Evolutionary conservation across 2,329 filamentous ascomycete genomes (phyloP).

Genomic region (Hortaea werneckii): DNA sequence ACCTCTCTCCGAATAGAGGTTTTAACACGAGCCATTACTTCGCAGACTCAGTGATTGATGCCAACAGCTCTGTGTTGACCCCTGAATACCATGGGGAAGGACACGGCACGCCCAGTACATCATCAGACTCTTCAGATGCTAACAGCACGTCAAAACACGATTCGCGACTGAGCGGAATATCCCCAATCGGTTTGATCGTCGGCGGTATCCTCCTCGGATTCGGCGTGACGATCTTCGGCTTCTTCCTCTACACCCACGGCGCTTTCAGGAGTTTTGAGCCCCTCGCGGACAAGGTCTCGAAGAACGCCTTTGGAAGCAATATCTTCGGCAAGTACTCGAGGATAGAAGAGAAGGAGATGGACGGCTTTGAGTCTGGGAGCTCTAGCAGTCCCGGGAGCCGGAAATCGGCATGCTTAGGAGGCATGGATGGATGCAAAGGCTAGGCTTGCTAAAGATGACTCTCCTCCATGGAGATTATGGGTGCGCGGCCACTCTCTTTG

Average conservation of each 20-base stretch:
- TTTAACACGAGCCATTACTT: constrained; percentile 27
- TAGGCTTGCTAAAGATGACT: not conserved
- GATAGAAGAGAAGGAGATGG: constrained; percentile 12
- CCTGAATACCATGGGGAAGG: not conserved
- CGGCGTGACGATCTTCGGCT: constrained; percentile 1
- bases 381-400: not conserved
- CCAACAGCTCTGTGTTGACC: not conserved
- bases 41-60: not conserved
- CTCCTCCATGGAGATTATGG: not conserved
- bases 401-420: not conserved
- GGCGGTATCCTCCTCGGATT: constrained; percentile 5
- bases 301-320: constrained; percentile 7
- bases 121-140: not conserved
- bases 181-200: constrained; percentile 1
- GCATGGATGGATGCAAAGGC: not conserved
- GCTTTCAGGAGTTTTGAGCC: constrained; percentile 1
- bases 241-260: constrained; percentile 2
- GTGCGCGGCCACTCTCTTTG: not conserved
- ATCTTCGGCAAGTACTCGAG: constrained; percentile 11
- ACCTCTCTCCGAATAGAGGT: constrained; percentile 21
- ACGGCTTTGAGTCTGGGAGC: constrained; percentile 5
- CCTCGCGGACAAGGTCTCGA: constrained; percentile 1
- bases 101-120: not conserved
- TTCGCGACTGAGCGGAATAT: not conserved
- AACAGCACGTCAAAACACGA: not conserved